Percentiles rank a stretch among this genome's conserved stretches.
phyloP scores from a whole-genome alignment of 495 filamentous ascomycete genomes.

The Massariosphaeria phaeospora region DNA sequence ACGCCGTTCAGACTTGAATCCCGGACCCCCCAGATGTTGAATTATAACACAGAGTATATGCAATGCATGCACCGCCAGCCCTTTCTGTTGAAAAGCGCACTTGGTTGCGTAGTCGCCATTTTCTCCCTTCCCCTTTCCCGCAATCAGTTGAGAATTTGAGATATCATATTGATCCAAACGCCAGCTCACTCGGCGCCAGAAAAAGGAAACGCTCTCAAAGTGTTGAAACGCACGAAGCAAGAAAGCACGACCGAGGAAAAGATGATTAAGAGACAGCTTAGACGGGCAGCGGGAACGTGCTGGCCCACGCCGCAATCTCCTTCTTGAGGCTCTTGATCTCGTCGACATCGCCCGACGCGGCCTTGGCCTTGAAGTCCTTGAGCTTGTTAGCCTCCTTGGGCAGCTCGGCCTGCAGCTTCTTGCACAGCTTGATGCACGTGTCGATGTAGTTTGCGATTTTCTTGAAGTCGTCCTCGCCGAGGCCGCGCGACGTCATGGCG shows the following conservation, averaged over 20 bases:
- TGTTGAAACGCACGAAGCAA: slow-evolving; percentile 5
- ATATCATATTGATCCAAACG: not conserved
- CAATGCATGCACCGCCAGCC: no score
- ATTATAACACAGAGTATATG: slow-evolving; percentile 30
- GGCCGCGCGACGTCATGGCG: slow-evolving; percentile 92
- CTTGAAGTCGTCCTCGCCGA: slow-evolving; percentile 90
- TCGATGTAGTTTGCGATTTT: slow-evolving; percentile 87
- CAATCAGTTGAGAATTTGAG: not conserved
- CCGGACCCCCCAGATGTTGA: slow-evolving; percentile 10
- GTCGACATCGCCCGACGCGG: slow-evolving; percentile 66
- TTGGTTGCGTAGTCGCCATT: no score
- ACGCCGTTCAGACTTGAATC: not conserved
- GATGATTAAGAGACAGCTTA: slow-evolving; percentile 20
- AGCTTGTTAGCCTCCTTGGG: slow-evolving; percentile 98
- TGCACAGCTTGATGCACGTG: slow-evolving; percentile 54
- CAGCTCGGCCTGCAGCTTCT: slow-evolving; percentile 72
- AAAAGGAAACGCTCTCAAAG: not conserved
- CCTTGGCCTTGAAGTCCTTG: slow-evolving; percentile 97
- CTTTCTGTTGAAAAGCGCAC: slow-evolving; percentile 26
- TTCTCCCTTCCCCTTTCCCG: not conserved
- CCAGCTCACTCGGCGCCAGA: not conserved
- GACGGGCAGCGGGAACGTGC: slow-evolving; percentile 88
- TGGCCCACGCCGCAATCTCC: slow-evolving; percentile 85
- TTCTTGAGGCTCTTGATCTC: slow-evolving; percentile 78
- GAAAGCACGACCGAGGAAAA: slow-evolving; percentile 9